phyloP scores from a whole-genome alignment of 352 stramenopile species.

The Thalassiosira livingstoniorum region DNA sequence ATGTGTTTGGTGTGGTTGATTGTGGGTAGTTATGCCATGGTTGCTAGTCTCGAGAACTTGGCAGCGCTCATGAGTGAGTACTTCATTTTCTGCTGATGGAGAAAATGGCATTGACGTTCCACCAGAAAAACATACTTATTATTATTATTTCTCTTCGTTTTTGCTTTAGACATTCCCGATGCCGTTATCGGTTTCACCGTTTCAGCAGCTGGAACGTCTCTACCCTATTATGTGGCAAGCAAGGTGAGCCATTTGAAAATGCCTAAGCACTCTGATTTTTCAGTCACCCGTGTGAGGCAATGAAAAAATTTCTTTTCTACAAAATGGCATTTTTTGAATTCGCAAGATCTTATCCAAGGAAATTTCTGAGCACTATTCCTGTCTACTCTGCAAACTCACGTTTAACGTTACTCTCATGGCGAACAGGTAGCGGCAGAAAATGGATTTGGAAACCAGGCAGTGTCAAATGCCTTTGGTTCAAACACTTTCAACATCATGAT shows the following conservation, averaged over 20 bases:
- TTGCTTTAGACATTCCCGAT: slow-evolving; percentile 55
- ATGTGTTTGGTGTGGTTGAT: slow-evolving; percentile 75
- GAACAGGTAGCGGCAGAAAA: slow-evolving; percentile 70
- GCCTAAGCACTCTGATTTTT: too few relatives aligned
- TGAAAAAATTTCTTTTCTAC: too few relatives aligned
- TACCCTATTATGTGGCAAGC: slow-evolving; percentile 77
- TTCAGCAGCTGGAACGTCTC: slow-evolving; percentile 66
- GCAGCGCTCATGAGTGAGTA: slow-evolving; percentile 56
- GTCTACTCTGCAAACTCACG: too few relatives aligned
- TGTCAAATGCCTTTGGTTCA: slow-evolving; percentile 86
- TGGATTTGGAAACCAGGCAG: slow-evolving; percentile 85
- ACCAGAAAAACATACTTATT: too few relatives aligned
- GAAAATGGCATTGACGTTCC: slow-evolving; percentile 72
- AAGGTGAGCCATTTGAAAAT: too few relatives aligned
- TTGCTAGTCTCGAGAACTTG: slow-evolving; percentile 69
- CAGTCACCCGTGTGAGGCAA: too few relatives aligned
- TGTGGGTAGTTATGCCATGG: slow-evolving; percentile 73
- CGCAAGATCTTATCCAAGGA: too few relatives aligned
- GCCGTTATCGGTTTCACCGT: slow-evolving; percentile 73
- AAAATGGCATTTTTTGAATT: too few relatives aligned
- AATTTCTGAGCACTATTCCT: too few relatives aligned
- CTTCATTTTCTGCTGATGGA: slow-evolving; percentile 54
- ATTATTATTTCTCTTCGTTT: too few relatives aligned
- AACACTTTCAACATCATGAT: slow-evolving; percentile 89
- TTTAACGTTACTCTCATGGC: too few relatives aligned